Base-by-base conservation (phyloP, 306 rosid species). In the Medicago arabica region DNA sequence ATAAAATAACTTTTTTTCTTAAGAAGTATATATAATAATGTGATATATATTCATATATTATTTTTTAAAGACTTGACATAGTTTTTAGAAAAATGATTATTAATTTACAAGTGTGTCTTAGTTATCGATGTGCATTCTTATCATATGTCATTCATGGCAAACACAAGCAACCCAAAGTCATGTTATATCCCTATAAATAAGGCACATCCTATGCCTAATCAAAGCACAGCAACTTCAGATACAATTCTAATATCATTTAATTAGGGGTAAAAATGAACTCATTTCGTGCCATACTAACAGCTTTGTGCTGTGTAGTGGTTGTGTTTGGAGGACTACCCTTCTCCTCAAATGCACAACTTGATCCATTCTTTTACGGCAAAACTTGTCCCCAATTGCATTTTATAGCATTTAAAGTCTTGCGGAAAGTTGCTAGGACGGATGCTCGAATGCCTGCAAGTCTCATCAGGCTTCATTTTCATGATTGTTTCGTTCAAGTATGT, bases 381-480 rank as follows among this genome's bases (percentile, higher is more conserved):
- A 65, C 34, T 5, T 65, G 70, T 43, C 70, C 70, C 5, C 5
- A 39, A 5, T 5, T 65, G 34, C 31, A 17, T 11, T 6, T 2
- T 18, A 10, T 65, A 4, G 51, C 40, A 9, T 4, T 10, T 5
- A 1, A 40, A 65, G 0, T 40, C 9, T 5, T 65, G 17, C 1
- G 2, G 9, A 19, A 47, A 1, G 83, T 83, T 66, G 63, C 76
- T 9, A 13, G 0, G 6, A 10, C 64, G 0, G 90, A 88, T 69
- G 16, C 78, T 1, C 77, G 86, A 2, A 84, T 86, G 7, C 80
- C 77, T 12, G 90, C 85, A 25, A 84, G 87, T 73, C 78, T 88
- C 68, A n/a, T 73, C 5, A 80, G 92, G 71, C 88, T 88, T 82
- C 86, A 82, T 43, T 86, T 88, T 59, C 92, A 88, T 13, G 92